A percentile compares a stretch with the other conserved stretches of the same genome.
These are phyloP conservation scores for Amanita phalloides DNA, from an alignment of 768 basidiomycete genomes.

Conservation along the genomic window DNA sequence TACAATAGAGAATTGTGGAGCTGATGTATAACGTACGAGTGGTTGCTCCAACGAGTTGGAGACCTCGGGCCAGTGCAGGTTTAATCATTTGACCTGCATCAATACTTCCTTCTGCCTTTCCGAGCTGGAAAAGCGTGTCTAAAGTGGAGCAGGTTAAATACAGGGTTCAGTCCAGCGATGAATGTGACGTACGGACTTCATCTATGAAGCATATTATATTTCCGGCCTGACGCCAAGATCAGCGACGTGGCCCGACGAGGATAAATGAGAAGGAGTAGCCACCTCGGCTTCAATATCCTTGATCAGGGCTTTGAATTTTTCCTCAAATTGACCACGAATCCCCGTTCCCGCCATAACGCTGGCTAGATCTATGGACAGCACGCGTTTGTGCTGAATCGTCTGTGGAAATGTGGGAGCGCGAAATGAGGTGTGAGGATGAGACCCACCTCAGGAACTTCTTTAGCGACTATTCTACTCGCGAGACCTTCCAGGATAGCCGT, in stretches of 20 bases:
- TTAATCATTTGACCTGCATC: conserved; percentile 94
- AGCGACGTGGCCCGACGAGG: conserved; percentile 4
- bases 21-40: conserved; percentile 44
- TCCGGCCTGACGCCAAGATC: conserved; percentile 31
- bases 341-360: conserved; percentile 85
- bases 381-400: conserved; percentile 79
- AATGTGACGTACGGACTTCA: conserved; percentile 66
- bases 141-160: not conserved
- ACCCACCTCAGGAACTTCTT: conserved; percentile 82
- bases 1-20: too few relatives aligned
- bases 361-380: conserved; percentile 77
- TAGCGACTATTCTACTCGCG: conserved; percentile 76
- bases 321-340: conserved; percentile 87
- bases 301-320: conserved; percentile 86
- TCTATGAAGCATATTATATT: conserved; percentile 91
- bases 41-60: conserved; percentile 86
- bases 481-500: conserved; percentile 89
- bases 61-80: conserved; percentile 76
- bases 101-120: conserved; percentile 86
- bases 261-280: conserved; percentile 12
- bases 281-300: conserved; percentile 83
- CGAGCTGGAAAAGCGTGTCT: conserved; percentile 81
- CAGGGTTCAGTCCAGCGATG: not conserved
- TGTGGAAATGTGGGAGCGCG: not conserved
- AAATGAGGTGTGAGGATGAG: not conserved